Evolutionary conservation across 2,329 filamentous ascomycete genomes (phyloP), one percentile per base, ranked within the genome.

Genomic region (Cladobotryum mycophilum): DNA sequence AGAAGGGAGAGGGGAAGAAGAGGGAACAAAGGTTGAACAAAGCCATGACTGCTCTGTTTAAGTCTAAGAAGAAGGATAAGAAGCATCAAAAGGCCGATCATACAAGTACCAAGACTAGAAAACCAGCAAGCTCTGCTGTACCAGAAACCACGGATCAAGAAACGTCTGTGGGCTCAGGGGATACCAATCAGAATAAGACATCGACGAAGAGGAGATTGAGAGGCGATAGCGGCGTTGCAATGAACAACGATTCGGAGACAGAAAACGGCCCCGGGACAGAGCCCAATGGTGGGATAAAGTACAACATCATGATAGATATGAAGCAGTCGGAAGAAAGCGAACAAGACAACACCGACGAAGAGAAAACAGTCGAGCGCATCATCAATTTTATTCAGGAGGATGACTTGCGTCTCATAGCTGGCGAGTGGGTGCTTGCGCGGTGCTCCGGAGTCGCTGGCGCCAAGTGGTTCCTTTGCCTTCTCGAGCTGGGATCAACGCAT

Each of bases 401-500:
- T 2, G 50, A 52, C 13, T 37, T 54, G 30, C 25, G 38, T 3
- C 50, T 49, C 13, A 46, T 53, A 14, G 53, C 53, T 1, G 53
- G 53, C 2, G 49, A 54, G 30, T 54, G 49, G 53, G 53, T 54
- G 7, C 46, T 54, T 9, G 45, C 49, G 2, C 47, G 53, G 41
- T 52, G 47, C 25, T 54, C 49, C 1, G 42, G 46, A 5, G 49
- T 53, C 5, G 15, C 45, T 11, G 38, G 47, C 7, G 49, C 53
- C 7, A 52, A 54, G 14, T 54, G 49, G 49, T 54, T 54, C 22
- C 41, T 54, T 13, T 53, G 49, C n/a, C 33, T 49, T 40, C 49
- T 54, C 7, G 53, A 54, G 25, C 1, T 54, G 15, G 53, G 53
- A 17, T 46, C 50, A 25, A 49, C 45, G 20, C 49, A 53, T 22